These are phyloP conservation scores for Neonectria coccinea DNA, from an alignment of 2,329 filamentous ascomycete species.

Conservation along the genomic window DNA sequence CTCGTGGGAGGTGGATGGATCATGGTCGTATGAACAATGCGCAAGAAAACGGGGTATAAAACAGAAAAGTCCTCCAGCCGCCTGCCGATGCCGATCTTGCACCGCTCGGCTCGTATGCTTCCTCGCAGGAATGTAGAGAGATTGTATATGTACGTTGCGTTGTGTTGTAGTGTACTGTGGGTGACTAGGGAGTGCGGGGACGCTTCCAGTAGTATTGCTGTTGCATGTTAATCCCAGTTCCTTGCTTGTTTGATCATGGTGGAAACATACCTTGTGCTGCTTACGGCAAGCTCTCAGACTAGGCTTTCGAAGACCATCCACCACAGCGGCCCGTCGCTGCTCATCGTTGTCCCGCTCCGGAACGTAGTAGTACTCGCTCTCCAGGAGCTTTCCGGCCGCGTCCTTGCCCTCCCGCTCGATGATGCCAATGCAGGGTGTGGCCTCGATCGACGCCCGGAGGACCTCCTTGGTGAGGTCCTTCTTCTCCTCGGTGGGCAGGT, in stretches of 20 bases:
- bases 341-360: conserved; percentile 87
- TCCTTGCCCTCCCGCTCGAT: conserved; percentile 94
- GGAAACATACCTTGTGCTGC: conserved; percentile 88
- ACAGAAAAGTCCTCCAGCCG: conserved; percentile 36
- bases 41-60: conserved; percentile 41
- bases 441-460: conserved; percentile 78
- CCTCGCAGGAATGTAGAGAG: background rate
- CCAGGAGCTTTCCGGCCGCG: conserved; percentile 89
- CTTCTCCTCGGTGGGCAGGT: conserved; percentile 78
- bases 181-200: conserved; percentile 66
- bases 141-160: conserved; percentile 29
- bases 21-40: conserved; percentile 19
- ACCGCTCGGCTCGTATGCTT: conserved; percentile 2
- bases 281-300: conserved; percentile 91
- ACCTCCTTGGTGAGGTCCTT: conserved; percentile 69
- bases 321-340: conserved; percentile 82
- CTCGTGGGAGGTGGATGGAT: conserved; percentile 28
- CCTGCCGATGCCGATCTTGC: conserved; percentile 6
- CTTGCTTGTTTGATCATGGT: background rate
- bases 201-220: conserved; percentile 80
- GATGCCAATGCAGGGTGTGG: conserved; percentile 83
- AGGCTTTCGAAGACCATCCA: conserved; percentile 87
- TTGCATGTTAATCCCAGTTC: conserved; percentile 31
- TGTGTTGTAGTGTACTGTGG: conserved; percentile 7
- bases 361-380: conserved; percentile 98